phyloP scores from a whole-genome alignment of 176 grass and related monocot genomes.

The Bonia amplexicaulis region DNA sequence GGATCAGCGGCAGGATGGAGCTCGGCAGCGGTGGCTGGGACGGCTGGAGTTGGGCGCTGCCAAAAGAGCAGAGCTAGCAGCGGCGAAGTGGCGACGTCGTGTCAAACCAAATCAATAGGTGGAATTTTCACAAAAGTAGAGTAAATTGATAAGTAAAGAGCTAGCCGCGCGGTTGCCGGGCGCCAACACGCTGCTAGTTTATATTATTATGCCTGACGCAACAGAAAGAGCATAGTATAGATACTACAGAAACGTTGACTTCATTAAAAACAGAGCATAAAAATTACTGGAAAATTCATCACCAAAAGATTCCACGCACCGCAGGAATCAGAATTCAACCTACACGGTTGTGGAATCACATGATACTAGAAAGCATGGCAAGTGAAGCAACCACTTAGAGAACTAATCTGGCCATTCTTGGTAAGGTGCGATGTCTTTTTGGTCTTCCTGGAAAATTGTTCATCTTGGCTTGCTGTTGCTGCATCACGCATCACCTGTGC shows the following conservation, averaged over 20 bases:
- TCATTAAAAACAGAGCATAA: not conserved
- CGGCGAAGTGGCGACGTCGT: too few species aligned
- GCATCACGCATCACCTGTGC: constrained; percentile 63
- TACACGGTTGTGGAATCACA: constrained; percentile 7
- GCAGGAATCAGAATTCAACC: constrained; percentile 16
- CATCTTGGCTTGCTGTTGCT: constrained; percentile 40
- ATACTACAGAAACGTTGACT: not conserved
- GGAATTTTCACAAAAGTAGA: too few species aligned
- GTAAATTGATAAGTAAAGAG: too few species aligned
- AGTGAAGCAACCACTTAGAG: constrained; percentile 86
- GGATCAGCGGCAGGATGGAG: too few species aligned
- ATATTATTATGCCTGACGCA: not conserved
- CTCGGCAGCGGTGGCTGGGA: too few species aligned
- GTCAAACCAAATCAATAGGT: too few species aligned
- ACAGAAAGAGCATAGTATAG: not conserved
- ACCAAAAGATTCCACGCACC: not conserved
- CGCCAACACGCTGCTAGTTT: not conserved
- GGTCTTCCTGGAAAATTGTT: constrained; percentile 31
- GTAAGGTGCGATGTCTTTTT: constrained; percentile 41
- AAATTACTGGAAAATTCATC: constrained; percentile 1
- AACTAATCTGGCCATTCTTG: constrained; percentile 71
- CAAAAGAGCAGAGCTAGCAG: too few species aligned
- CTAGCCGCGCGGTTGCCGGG: too few species aligned
- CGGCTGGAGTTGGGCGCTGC: too few species aligned
- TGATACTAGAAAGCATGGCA: constrained; percentile 80